phyloP scores from a whole-genome alignment of 2,329 filamentous ascomycete species.

The Phyllosticta paracitricarpa region DNA sequence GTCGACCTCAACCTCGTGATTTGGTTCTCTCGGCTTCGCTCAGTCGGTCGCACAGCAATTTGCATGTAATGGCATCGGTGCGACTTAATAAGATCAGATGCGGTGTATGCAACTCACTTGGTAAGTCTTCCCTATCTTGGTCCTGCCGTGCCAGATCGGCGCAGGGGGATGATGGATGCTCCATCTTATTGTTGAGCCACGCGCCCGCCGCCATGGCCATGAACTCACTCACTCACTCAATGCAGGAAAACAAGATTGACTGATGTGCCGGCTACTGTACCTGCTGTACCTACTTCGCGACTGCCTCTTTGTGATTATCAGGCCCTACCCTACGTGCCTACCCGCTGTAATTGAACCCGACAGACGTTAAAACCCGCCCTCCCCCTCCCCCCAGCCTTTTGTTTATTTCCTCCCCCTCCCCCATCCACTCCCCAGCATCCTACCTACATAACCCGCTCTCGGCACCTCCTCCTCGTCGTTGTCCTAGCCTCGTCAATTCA shows the following conservation, averaged over 20 bases:
- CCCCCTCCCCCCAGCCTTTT: slow-evolving; percentile 3
- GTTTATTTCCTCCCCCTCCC: slow-evolving; percentile 8
- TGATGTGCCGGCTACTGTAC: neutral
- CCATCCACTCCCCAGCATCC: slow-evolving; percentile 1
- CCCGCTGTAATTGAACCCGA: neutral
- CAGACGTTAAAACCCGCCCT: neutral
- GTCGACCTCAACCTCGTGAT: too few relatives aligned
- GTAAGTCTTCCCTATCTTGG: neutral
- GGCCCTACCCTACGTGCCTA: slow-evolving; percentile 7
- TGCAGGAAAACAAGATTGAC: slow-evolving; percentile 7
- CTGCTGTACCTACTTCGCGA: slow-evolving; percentile 11
- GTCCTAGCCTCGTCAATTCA: neutral
- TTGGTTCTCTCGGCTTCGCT: neutral
- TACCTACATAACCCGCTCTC: slow-evolving; percentile 10
- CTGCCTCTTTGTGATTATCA: too few relatives aligned
- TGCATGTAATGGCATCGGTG: neutral
- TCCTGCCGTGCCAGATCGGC: slow-evolving; percentile 7
- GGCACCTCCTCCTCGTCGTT: neutral
- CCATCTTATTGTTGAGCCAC: slow-evolving; percentile 1
- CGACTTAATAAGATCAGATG: neutral
- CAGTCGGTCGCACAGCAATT: neutral
- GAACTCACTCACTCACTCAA: neutral
- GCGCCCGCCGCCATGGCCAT: neutral
- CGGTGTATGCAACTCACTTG: neutral
- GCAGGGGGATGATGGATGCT: neutral